These are phyloP conservation scores for Tricholoma terreum DNA, from an alignment of 768 basidiomycete species.

Conservation along the genomic window DNA sequence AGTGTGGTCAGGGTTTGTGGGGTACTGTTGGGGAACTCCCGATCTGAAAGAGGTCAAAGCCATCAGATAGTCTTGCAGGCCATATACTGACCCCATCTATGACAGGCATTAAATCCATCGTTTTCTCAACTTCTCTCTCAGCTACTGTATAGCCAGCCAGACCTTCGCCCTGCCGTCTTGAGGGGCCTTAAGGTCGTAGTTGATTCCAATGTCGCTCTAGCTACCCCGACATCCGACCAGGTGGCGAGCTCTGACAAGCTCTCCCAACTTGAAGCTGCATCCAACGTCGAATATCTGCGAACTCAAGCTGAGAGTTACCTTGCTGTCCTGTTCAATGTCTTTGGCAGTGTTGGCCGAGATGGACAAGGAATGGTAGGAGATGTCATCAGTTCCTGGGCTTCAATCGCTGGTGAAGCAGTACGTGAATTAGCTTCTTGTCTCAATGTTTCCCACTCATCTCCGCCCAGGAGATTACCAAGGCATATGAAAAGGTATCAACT, in stretches of 20 bases:
- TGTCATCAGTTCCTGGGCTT: constrained; percentile 83
- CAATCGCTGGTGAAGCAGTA: constrained; percentile 72
- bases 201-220: constrained; percentile 67
- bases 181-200: constrained; percentile 79
- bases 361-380: constrained; percentile 77
- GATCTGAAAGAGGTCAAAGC: constrained; percentile 66
- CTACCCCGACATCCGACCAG: constrained; percentile 35
- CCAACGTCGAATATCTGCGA: constrained; percentile 70
- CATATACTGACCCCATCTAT: constrained; percentile 6
- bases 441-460: background rate
- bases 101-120: constrained; percentile 59
- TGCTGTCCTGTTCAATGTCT: constrained; percentile 96
- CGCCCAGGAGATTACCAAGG: constrained; percentile 68
- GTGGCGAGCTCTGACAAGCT: constrained; percentile 31
- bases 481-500: constrained; percentile 73
- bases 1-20: constrained; percentile 87
- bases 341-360: constrained; percentile 78
- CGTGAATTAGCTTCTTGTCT: constrained; percentile 10
- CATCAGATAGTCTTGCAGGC: background rate
- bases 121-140: constrained; percentile 84
- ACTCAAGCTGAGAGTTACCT: constrained; percentile 90
- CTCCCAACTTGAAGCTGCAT: constrained; percentile 55
- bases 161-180: constrained; percentile 79
- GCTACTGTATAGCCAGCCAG: constrained; percentile 85
- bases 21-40: constrained; percentile 82